Evolutionary conservation across 2,329 filamentous ascomycete species (phyloP).

Genomic region (Monosporascus sp.): DNA sequence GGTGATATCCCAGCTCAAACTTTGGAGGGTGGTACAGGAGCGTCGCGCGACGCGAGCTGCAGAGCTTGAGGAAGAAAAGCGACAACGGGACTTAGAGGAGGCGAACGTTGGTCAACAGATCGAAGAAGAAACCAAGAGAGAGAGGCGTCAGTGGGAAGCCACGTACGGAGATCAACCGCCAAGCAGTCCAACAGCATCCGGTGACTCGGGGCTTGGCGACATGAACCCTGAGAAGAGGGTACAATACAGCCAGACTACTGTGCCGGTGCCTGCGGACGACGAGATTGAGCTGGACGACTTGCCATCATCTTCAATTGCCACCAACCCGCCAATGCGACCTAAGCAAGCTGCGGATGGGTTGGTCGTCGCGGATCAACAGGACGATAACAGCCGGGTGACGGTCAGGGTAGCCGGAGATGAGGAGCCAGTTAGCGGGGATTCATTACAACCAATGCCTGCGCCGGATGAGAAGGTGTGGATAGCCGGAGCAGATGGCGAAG

Average conservation of each 20-base stretch:
- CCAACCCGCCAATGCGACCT: conserved; percentile 5
- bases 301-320: conserved; percentile 23
- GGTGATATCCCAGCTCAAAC: conserved; percentile 74
- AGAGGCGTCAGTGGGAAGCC: conserved; percentile 69
- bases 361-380: conserved; percentile 33
- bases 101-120: conserved; percentile 63
- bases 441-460: conserved; percentile 13
- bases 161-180: conserved; percentile 57
- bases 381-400: conserved; percentile 42
- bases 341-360: conserved; percentile 26
- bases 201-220: conserved; percentile 47
- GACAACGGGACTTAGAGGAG: conserved; percentile 50
- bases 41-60: conserved; percentile 48
- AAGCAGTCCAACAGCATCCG: conserved; percentile 29
- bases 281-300: conserved; percentile 52
- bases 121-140: conserved; percentile 55
- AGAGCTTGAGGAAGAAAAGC: conserved; percentile 42
- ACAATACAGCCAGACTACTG: conserved; percentile 26
- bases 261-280: conserved; percentile 34
- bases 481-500: conserved; percentile 25
- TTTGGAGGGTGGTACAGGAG: conserved; percentile 77
- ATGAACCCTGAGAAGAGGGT: conserved; percentile 36
- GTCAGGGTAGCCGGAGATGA: conserved; percentile 50
- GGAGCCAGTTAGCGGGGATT: conserved; percentile 21
- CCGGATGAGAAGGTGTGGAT: conserved; percentile 28